Base-by-base conservation (phyloP, 1,139 yeast genomes). In the Hansenula sp. region DNA sequence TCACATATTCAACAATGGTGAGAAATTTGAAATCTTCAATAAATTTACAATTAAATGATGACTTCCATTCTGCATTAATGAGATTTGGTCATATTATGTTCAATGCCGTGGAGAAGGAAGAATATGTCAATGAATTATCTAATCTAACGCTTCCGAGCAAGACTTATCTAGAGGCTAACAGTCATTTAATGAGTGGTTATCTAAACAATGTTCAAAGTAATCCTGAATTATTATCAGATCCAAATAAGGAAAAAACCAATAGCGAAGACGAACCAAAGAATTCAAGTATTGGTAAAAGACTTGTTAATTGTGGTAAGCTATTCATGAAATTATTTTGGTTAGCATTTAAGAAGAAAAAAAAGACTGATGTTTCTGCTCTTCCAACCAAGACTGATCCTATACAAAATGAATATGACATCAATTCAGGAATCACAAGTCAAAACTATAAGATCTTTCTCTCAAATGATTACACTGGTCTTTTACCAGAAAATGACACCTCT, bases 31-130 rank as follows among this genome's bases (percentile, higher is more conserved):
- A 50, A 11, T 65, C 64, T 27, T 58, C 70, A 33, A 59, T 66
- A 38, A 63, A 61, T 51, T 56, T 59, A 44, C 61, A 63, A 27
- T 57, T 75, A 42, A 60, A 69, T 38, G 89, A 82, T 55, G 92
- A 83, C 56, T 84, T 83, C 53, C 79, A 79, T 56, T 69, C 82
- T 1, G 76, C 81, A 0, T 61, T 81, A 42, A 66, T 77, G 50
- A 77, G 77, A 48, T 59, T 79, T 38, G 88, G 89, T 0, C 67
- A 76, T 42, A 65, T 82, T 38, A 79, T 86, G 7, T 71, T 82
- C 29, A 75, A 82, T 10, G 78, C 82, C 47, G 82, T 86, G 0
- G 82, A 86, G 3, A 75, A 73, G 45, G 75, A 80, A 16, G 78
- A 84, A 45, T 83, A 81, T 55, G 72, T 81, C 29, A 72, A 77